Evolutionary conservation across 106 monocot species (phyloP).

Genomic region (Gastrodia elata): DNA sequence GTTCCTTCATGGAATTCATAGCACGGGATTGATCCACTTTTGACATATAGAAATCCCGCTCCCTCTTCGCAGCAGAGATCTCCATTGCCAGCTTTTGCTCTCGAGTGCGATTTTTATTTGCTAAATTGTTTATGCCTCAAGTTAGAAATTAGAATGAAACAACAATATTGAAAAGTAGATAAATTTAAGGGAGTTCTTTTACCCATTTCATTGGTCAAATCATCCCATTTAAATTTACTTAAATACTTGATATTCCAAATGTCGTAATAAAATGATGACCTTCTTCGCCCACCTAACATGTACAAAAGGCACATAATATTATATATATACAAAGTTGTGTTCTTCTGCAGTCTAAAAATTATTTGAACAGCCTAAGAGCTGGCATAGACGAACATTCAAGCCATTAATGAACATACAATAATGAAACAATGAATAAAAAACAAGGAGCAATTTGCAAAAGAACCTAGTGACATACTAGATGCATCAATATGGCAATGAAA

Average conservation of each 20-base stretch:
- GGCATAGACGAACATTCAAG: not conserved
- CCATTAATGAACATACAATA: not conserved
- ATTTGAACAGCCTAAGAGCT: not conserved
- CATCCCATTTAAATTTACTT: constrained; percentile 95
- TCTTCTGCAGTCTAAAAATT: not conserved
- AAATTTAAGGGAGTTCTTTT: constrained; percentile 1
- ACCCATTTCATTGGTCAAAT: constrained; percentile 82
- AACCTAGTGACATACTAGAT: not conserved
- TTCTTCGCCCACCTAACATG: constrained; percentile 73
- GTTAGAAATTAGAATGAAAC: not conserved
- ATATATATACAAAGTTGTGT: not conserved
- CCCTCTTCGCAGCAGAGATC: constrained; percentile 91
- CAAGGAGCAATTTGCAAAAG: not conserved
- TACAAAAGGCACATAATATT: not conserved
- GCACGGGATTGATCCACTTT: constrained; percentile 75
- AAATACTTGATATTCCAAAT: constrained; percentile 97
- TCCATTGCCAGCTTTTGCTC: constrained; percentile 82
- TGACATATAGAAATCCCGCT: constrained; percentile 84
- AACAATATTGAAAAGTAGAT: not conserved
- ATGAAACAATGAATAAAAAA: not conserved
- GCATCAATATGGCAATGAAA: not conserved
- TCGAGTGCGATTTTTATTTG: constrained; percentile 49
- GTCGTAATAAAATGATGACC: constrained; percentile 87
- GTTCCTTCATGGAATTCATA: constrained; percentile 55
- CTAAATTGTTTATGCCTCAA: constrained; percentile 19